Conservation (phyloP, 306 rosid species). For the Lotus japonicus region DNA sequence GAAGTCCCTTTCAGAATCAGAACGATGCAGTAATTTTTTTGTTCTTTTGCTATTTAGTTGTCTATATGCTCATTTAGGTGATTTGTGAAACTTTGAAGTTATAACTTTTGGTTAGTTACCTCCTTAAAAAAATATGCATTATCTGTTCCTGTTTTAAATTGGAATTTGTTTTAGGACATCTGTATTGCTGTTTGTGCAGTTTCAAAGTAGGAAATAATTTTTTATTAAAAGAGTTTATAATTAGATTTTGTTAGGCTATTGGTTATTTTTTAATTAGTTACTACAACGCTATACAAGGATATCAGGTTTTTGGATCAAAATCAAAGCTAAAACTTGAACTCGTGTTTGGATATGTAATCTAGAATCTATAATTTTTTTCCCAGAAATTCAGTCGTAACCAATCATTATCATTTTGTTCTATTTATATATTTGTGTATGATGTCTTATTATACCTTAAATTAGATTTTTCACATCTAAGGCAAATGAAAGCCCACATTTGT, state of each 20-base stretch:
- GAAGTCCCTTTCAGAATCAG: constrained; percentile 76
- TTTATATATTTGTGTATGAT: not conserved
- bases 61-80: not conserved
- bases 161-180: constrained; percentile 5
- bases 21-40: constrained; percentile 55
- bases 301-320: not conserved
- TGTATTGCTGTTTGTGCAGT: not conserved
- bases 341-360: not conserved
- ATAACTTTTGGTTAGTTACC: not conserved
- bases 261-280: not conserved
- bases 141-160: not conserved
- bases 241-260: constrained; percentile 6
- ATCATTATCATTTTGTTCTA: not conserved
- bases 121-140: not conserved
- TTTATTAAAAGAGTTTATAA: not conserved
- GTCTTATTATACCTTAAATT: not conserved
- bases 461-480: not conserved
- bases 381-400: not conserved
- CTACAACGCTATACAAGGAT: not conserved
- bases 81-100: not conserved
- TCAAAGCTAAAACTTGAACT: not conserved
- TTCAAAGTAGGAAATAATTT: not conserved
- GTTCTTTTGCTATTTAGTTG: constrained; percentile 13
- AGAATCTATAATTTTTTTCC: not conserved
- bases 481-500: not conserved